Evolutionary conservation across 352 stramenopile genomes (phyloP).

Genomic region (Phytophthora brassicae): DNA sequence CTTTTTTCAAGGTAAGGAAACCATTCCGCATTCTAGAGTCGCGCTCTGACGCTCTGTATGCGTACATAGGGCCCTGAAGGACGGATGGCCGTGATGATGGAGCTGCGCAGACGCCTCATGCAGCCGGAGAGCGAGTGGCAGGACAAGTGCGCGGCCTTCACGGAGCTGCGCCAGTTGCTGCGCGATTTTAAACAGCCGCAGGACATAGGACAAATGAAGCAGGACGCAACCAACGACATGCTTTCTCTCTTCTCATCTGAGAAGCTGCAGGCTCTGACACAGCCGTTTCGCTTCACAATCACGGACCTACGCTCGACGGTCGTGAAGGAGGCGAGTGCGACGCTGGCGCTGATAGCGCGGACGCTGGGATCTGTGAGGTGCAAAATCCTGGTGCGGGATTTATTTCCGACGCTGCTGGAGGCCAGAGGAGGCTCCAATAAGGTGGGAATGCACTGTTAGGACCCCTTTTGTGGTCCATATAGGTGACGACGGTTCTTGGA

Average conservation of each 20-base stretch:
- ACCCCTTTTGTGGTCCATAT: too few species aligned
- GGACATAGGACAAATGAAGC: background rate
- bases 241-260: conserved; percentile 41
- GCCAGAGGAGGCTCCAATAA: conserved; percentile 57
- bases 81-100: conserved; percentile 47
- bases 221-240: background rate
- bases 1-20: too few species aligned
- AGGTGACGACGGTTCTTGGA: background rate
- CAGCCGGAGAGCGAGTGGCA: conserved; percentile 60
- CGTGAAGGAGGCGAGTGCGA: conserved; percentile 61
- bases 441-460: conserved; percentile 23
- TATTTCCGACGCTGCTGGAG: conserved; percentile 65
- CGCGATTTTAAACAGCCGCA: conserved; percentile 16
- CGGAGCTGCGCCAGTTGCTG: conserved; percentile 43
- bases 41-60: conserved; percentile 1
- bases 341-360: conserved; percentile 43
- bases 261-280: conserved; percentile 54
- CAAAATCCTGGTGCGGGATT: conserved; percentile 58
- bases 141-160: conserved; percentile 56
- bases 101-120: conserved; percentile 54
- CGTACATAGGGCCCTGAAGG: conserved; percentile 44
- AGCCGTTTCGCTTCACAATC: conserved; percentile 60
- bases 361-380: conserved; percentile 40
- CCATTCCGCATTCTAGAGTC: background rate
- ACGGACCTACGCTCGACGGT: conserved; percentile 61